A percentile compares a stretch with the other conserved stretches of the same genome.
These are phyloP conservation scores for Pistacia integerrima DNA, from an alignment of 345 rosid genomes.

Conservation along the genomic window DNA sequence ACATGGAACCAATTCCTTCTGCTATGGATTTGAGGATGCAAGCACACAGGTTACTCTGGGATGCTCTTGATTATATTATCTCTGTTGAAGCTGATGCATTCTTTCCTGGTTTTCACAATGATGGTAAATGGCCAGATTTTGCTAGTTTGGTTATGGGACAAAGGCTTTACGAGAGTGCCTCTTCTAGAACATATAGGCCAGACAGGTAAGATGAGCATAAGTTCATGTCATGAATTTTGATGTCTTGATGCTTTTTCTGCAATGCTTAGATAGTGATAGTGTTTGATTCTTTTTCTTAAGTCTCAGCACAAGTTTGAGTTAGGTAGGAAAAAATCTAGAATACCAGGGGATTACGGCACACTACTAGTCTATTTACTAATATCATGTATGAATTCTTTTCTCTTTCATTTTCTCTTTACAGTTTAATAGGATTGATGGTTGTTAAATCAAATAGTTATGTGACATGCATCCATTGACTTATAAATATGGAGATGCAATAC, in stretches of 20 bases:
- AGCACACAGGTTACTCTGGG: constrained; percentile 94
- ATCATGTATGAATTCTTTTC: too few relatives aligned
- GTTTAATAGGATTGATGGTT: too few relatives aligned
- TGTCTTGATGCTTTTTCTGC: constrained; percentile 3
- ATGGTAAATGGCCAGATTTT: constrained; percentile 92
- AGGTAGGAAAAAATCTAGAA: too few relatives aligned
- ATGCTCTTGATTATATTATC: constrained; percentile 90
- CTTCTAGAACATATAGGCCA: constrained; percentile 83
- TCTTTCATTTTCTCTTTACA: too few relatives aligned
- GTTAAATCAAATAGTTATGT: too few relatives aligned
- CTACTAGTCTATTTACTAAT: too few relatives aligned
- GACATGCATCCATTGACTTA: too few relatives aligned
- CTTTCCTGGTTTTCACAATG: constrained; percentile 85
- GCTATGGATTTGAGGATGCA: constrained; percentile 74
- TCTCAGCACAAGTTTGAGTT: too few relatives aligned
- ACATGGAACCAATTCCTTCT: constrained; percentile 81
- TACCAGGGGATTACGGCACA: too few relatives aligned
- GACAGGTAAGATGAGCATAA: constrained; percentile 59
- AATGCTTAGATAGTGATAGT: not conserved
- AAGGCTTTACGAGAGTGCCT: constrained; percentile 83
- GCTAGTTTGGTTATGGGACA: constrained; percentile 98
- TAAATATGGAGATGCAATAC: too few relatives aligned
- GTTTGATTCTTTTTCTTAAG: too few relatives aligned
- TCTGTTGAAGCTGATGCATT: constrained; percentile 93
- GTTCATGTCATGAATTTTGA: not conserved